phyloP scores from a whole-genome alignment of 2,329 filamentous ascomycete genomes.

The Paecilomyces sp. region DNA sequence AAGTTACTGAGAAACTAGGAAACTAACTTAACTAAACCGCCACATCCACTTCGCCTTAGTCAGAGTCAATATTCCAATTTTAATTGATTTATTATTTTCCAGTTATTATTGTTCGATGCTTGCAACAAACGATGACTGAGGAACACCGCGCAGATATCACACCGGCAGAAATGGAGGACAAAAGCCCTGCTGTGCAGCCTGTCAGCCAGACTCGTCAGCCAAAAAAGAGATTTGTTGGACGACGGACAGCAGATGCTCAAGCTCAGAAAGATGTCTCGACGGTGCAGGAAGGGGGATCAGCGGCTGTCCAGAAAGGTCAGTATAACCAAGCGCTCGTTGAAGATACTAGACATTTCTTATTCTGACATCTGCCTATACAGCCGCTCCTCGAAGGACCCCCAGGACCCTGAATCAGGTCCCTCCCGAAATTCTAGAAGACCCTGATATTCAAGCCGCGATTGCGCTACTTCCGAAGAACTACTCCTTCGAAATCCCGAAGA shows the following conservation, averaged over 20 bases:
- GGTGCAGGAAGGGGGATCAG: slow-evolving; percentile 56
- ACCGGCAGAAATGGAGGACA: slow-evolving; percentile 3
- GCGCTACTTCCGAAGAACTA: slow-evolving; percentile 88
- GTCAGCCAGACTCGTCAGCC: slow-evolving; percentile 54
- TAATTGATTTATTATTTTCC: background rate
- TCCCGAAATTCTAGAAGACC: slow-evolving; percentile 74
- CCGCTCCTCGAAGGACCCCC: slow-evolving; percentile 63
- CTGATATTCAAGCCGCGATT: slow-evolving; percentile 80
- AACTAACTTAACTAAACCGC: background rate
- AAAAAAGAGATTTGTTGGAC: slow-evolving; percentile 86
- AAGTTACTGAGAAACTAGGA: no score
- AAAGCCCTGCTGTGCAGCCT: slow-evolving; percentile 19
- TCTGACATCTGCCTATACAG: slow-evolving; percentile 35
- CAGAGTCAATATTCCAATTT: background rate
- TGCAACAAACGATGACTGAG: background rate
- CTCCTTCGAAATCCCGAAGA: slow-evolving; percentile 97
- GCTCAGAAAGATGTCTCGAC: slow-evolving; percentile 51
- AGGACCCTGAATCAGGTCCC: slow-evolving; percentile 89
- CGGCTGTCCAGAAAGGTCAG: slow-evolving; percentile 40
- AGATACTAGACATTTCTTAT: slow-evolving; percentile 1
- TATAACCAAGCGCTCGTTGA: slow-evolving; percentile 5
- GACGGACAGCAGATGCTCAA: slow-evolving; percentile 56
- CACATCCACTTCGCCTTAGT: background rate
- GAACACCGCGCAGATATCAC: background rate
- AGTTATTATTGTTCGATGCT: background rate